Conservation (phyloP, 805 yeast species). For the Kuraishia ogatae region DNA sequence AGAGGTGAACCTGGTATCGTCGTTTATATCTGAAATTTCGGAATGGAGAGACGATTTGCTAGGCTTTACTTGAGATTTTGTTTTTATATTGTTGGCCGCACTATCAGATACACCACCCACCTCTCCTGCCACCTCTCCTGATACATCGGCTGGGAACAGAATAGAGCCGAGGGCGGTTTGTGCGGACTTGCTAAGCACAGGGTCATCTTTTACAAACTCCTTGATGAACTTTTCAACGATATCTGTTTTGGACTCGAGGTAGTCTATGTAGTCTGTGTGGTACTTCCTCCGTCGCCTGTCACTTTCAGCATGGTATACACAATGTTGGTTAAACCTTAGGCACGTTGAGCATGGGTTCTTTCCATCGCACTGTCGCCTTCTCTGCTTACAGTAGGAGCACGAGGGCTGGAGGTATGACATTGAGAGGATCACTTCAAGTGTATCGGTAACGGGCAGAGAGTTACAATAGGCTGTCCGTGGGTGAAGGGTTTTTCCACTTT, state of each 20-base stretch:
- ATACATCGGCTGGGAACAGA: neutral
- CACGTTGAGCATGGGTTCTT: constrained; percentile 21
- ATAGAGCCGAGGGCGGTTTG: neutral
- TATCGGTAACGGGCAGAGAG: too few relatives aligned
- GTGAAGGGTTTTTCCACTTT: too few relatives aligned
- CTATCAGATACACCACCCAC: neutral
- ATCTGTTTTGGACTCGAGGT: constrained; percentile 15
- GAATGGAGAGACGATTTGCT: neutral
- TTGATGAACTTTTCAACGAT: constrained; percentile 15
- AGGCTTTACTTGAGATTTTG: too few relatives aligned
- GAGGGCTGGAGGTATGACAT: neutral
- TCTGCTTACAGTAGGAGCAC: neutral
- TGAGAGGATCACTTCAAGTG: neutral
- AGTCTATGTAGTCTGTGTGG: constrained; percentile 22
- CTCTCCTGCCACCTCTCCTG: neutral
- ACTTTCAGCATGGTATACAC: constrained; percentile 12
- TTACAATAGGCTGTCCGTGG: too few relatives aligned
- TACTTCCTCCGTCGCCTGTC: constrained; percentile 25
- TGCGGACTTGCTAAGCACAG: constrained; percentile 3
- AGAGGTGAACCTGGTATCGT: neutral
- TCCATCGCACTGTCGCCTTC: constrained; percentile 16
- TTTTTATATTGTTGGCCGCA: too few relatives aligned
- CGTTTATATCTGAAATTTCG: neutral
- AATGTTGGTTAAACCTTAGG: constrained; percentile 9
- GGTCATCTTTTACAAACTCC: constrained; percentile 15